These are phyloP conservation scores for Davidsoniella eucalypti DNA, from an alignment of 2,329 filamentous ascomycete genomes.

Conservation along the genomic window DNA sequence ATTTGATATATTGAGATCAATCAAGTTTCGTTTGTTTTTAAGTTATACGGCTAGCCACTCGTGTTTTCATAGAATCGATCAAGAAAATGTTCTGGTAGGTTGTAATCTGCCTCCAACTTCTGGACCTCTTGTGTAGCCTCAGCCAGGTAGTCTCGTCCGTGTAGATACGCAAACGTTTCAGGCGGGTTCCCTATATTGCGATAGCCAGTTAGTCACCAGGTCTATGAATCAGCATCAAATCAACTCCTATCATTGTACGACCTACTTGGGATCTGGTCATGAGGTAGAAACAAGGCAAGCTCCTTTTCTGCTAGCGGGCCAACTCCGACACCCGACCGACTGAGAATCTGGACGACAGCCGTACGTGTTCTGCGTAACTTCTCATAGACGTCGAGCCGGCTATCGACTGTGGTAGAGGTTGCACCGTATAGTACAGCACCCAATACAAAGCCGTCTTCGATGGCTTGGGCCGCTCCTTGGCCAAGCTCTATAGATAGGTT, in stretches of 20 bases:
- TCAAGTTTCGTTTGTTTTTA: neutral
- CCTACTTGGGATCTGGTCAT: neutral
- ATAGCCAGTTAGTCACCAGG: neutral
- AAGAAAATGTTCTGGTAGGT: neutral
- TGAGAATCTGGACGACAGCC: slow-evolving; percentile 24
- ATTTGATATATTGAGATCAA: neutral
- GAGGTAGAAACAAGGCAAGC: neutral
- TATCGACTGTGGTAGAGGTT: slow-evolving; percentile 14
- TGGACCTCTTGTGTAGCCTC: neutral
- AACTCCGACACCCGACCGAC: slow-evolving; percentile 6
- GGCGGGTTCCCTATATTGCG: neutral
- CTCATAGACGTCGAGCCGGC: slow-evolving; percentile 17
- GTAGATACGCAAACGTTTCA: neutral
- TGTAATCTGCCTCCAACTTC: neutral
- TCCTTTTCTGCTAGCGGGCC: neutral
- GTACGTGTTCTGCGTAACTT: slow-evolving; percentile 18
- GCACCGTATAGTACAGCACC: slow-evolving; percentile 18
- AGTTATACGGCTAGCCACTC: neutral
- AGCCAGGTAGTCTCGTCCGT: neutral
- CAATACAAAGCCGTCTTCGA: slow-evolving; percentile 23
- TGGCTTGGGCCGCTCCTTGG: slow-evolving; percentile 22
- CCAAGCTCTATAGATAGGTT: slow-evolving; percentile 21
- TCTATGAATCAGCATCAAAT: neutral
- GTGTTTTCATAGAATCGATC: neutral
- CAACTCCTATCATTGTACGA: neutral